These are phyloP conservation scores for Lycium ferocissimum DNA, from an alignment of 257 asterid genomes.

Conservation along the genomic window DNA sequence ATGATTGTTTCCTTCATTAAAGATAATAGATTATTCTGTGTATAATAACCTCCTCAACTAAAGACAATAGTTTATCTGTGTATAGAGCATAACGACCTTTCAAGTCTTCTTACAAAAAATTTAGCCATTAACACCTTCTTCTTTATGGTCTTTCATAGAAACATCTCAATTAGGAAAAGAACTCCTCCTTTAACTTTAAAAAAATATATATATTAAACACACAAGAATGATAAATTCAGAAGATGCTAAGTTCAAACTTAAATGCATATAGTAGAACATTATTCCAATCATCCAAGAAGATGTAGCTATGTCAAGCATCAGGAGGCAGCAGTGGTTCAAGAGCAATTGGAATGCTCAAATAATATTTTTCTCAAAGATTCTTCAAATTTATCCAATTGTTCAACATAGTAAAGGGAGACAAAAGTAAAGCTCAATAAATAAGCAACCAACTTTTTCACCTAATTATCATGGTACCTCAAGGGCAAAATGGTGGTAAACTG, in stretches of 20 bases:
- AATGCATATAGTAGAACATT: neutral
- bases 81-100: too few relatives aligned
- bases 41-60: too few relatives aligned
- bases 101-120: too few relatives aligned
- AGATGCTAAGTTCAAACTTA: neutral
- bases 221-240: too few relatives aligned
- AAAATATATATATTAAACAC: too few relatives aligned
- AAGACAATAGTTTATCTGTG: too few relatives aligned
- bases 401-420: neutral
- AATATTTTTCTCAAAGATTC: neutral
- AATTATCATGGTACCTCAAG: neutral
- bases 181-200: too few relatives aligned
- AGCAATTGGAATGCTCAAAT: neutral
- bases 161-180: too few relatives aligned
- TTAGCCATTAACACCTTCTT: too few relatives aligned
- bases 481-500: neutral
- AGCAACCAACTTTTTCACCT: neutral
- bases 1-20: too few relatives aligned
- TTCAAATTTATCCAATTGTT: neutral
- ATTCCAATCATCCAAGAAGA: neutral
- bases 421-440: neutral
- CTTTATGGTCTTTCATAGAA: too few relatives aligned
- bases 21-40: too few relatives aligned
- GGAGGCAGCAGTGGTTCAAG: neutral
- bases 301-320: neutral